Evolutionary conservation across 192 early-diverging fungal species (phyloP), one percentile per base, ranked within the genome.

Genomic region (Coemansia sp.): DNA sequence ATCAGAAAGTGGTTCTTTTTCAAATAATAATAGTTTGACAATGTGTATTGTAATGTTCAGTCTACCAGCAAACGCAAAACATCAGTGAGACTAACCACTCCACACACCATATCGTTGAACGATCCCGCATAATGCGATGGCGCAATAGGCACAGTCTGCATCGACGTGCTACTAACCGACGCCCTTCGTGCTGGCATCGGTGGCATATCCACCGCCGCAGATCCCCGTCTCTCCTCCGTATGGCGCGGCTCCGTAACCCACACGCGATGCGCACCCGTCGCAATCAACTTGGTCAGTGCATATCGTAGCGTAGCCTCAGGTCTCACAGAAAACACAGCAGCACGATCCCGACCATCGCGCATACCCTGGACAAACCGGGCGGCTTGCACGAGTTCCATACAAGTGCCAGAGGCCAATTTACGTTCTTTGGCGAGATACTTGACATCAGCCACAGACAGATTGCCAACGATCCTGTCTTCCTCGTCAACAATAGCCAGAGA

Each of bases 71-170:
- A 71, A 5, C 86, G 74, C 70, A 93, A 79, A 11, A 94, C 79
- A 68, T 94, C 93, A 18, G 93, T 94, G 11, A 94, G 79, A 23
- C 88, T 90, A 7, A 94, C 87, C 14, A 94, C 86, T 13, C 91
- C 90, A 56, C 77, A 76, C 6, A 80, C 72, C 28, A 28, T 34
- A 37, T 78, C 72, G 62, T 61, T 71, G 37, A 73, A 76, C 12
- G 73, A 75, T 10, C 82, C 76, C 6, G 67, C 70, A 31, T 37
- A 73, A 35, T 65, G 59, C 6, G 60, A 31, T 6, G 64, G 67
- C 23, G 66, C 70, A 14, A 72, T 72, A 6, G 70, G 52, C 11
- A 81, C 75, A 1, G 83, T 77, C 58, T 74, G 67, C 20, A 75
- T 66, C 23, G 74, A 75, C n/a, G 62, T 28, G 52, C 66, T 70